These are phyloP conservation scores for Monosporascus sp. DNA, from an alignment of 2,329 filamentous ascomycete genomes.

Conservation along the genomic window DNA sequence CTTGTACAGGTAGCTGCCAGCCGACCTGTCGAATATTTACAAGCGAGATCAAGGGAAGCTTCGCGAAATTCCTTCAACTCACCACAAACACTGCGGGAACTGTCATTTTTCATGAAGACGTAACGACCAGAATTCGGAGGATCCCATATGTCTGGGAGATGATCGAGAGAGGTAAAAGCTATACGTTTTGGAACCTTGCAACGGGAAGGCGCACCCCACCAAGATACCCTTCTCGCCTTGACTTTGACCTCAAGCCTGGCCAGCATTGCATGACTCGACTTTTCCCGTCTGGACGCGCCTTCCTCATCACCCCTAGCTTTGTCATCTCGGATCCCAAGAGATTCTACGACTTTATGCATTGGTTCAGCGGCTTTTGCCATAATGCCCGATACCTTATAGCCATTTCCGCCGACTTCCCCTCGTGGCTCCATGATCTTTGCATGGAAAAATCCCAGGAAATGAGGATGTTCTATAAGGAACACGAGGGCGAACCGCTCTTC, in stretches of 20 bases:
- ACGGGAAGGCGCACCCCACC: conserved; percentile 21
- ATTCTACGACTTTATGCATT: conserved; percentile 34
- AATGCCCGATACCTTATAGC: conserved; percentile 28
- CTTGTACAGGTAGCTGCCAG: conserved; percentile 16
- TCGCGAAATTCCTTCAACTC: conserved; percentile 20
- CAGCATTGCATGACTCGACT: conserved; percentile 33
- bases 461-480: conserved; percentile 7
- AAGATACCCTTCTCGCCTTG: conserved; percentile 24
- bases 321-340: conserved; percentile 39
- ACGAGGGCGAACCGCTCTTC: conserved; percentile 10
- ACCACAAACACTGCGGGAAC: conserved; percentile 21
- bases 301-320: conserved; percentile 48
- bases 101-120: conserved; percentile 24
- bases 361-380: conserved; percentile 26
- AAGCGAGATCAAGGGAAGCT: conserved; percentile 16
- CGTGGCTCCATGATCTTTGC: conserved; percentile 31
- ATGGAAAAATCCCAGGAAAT: conserved; percentile 24
- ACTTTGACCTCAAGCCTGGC: conserved; percentile 20
- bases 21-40: conserved; percentile 25
- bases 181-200: conserved; percentile 25
- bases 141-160: conserved; percentile 21
- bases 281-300: conserved; percentile 39
- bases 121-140: conserved; percentile 19
- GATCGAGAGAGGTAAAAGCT: conserved; percentile 15
- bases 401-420: conserved; percentile 29